Evolutionary conservation across 805 yeast genomes (phyloP).

Genomic region (Kodamaea jinghongensis): DNA sequence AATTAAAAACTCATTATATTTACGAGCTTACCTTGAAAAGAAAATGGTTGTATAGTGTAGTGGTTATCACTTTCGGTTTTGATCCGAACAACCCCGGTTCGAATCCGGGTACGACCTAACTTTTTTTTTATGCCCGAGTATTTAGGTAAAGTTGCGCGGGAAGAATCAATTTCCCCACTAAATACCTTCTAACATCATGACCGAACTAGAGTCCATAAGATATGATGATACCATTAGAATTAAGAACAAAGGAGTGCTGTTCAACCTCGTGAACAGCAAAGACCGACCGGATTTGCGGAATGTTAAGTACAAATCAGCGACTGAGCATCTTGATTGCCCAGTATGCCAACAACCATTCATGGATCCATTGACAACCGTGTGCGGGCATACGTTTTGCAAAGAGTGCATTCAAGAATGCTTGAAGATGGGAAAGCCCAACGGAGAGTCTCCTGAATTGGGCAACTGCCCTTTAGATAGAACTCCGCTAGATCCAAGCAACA

Average conservation of each 20-base stretch:
- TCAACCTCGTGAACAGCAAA: constrained; percentile 13
- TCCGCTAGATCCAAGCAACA: constrained; percentile 33
- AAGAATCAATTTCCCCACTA: constrained; percentile 3
- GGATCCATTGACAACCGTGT: constrained; percentile 54
- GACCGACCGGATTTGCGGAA: constrained; percentile 30
- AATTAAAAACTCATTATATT: no score
- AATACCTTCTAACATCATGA: neutral
- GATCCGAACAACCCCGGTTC: constrained; percentile 83
- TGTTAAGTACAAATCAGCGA: constrained; percentile 27
- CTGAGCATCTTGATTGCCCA: constrained; percentile 47
- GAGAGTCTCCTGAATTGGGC: constrained; percentile 15
- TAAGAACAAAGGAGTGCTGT: constrained; percentile 13
- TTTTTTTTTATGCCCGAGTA: constrained; percentile 11
- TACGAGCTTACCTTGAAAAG: no score
- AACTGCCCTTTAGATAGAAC: constrained; percentile 64
- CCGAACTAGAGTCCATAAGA: neutral
- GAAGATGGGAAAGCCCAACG: constrained; percentile 21
- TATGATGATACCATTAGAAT: constrained; percentile 4
- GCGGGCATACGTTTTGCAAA: constrained; percentile 17
- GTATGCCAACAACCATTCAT: constrained; percentile 67
- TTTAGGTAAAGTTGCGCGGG: neutral
- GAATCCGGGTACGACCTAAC: constrained; percentile 76
- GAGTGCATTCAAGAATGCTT: constrained; percentile 17
- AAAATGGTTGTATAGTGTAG: constrained; percentile 60
- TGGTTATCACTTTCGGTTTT: constrained; percentile 80